A percentile compares a stretch with the other conserved stretches of the same genome.
These are phyloP conservation scores for Globisporangium emineosum DNA, from an alignment of 352 stramenopile genomes.

Conservation along the genomic window DNA sequence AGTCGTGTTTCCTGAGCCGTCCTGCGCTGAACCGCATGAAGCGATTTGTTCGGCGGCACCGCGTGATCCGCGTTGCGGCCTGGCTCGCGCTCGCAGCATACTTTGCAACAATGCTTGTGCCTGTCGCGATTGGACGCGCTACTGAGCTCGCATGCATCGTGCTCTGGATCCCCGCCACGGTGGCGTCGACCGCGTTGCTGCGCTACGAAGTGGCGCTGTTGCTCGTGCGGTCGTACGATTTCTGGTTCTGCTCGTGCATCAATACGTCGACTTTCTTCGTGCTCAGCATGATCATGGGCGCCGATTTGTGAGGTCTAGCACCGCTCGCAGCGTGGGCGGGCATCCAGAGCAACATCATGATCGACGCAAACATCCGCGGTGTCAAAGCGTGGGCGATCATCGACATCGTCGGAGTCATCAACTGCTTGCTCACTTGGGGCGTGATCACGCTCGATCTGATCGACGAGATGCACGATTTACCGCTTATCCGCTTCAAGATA, in stretches of 20 bases:
- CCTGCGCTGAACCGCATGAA: background rate
- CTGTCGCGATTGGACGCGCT: background rate
- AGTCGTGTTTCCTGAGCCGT: conserved; percentile 6
- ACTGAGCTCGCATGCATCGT: background rate
- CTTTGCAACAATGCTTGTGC: background rate
- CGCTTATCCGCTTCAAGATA: background rate
- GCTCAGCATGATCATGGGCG: background rate
- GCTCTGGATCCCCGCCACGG: background rate
- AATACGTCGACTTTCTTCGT: background rate
- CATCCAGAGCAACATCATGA: conserved; percentile 11
- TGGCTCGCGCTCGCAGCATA: background rate
- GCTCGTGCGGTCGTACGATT: conserved; percentile 3
- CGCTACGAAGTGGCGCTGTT: background rate
- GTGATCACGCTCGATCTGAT: conserved; percentile 2
- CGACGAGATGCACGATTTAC: background rate
- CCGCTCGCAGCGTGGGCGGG: background rate
- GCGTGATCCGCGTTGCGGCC: background rate
- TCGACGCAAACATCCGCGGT: conserved; percentile 9
- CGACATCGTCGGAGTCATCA: background rate
- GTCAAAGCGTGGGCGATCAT: background rate
- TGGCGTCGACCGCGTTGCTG: background rate
- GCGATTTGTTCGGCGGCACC: background rate
- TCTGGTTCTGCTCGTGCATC: conserved; percentile 12
- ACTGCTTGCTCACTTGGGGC: background rate
- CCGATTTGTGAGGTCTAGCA: background rate